These are phyloP conservation scores for Aspergillus candidus DNA, from an alignment of 2,329 filamentous ascomycete species.

Conservation along the genomic window DNA sequence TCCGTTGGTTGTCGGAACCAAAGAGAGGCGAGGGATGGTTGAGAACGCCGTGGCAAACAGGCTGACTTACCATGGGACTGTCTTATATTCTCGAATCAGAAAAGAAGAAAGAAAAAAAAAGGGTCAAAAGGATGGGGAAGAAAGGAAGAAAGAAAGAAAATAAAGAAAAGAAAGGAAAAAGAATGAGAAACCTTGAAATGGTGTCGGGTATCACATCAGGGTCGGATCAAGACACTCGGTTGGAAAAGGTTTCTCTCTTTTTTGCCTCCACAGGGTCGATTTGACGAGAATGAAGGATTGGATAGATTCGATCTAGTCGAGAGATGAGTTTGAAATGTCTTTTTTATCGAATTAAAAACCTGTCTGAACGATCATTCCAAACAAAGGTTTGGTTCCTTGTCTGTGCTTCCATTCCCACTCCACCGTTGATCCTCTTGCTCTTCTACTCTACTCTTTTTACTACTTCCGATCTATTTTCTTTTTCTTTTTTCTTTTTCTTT, in stretches of 20 bases:
- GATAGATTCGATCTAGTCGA: no score
- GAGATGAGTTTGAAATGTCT: neutral
- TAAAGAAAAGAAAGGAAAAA: neutral
- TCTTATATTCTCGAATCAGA: neutral
- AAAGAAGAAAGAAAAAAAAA: slow-evolving; percentile 2
- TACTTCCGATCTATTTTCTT: neutral
- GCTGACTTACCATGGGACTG: neutral
- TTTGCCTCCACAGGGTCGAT: neutral
- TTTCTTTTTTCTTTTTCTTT: slow-evolving; percentile 1
- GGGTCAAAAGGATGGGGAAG: neutral
- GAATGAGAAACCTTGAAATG: neutral
- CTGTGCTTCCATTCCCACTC: slow-evolving; percentile 1
- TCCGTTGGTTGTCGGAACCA: no score
- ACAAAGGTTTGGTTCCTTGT: neutral
- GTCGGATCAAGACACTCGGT: no score
- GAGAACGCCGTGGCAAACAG: no score
- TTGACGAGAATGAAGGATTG: neutral
- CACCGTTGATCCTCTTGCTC: neutral
- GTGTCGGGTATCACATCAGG: no score
- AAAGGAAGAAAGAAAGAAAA: neutral
- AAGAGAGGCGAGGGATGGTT: no score
- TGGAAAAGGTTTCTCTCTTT: no score
- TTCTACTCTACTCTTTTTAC: slow-evolving; percentile 3
- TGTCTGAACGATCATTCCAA: neutral
- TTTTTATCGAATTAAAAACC: neutral